phyloP scores from a whole-genome alignment of 2,329 filamentous ascomycete genomes.

The Cladosporium sp. region DNA sequence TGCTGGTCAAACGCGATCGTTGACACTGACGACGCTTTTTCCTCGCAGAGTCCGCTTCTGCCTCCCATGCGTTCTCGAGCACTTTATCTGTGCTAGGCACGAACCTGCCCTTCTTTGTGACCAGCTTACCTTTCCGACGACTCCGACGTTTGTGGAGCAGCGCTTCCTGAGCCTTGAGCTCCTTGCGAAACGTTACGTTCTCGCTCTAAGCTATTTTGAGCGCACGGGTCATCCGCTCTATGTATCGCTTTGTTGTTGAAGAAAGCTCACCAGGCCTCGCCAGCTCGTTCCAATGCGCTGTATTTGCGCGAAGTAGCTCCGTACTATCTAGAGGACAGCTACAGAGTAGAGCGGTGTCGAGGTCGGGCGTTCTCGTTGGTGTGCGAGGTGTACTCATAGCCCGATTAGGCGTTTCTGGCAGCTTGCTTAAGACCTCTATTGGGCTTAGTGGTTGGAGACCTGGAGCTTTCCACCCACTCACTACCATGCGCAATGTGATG shows the following conservation, averaged over 20 bases:
- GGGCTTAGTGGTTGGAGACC: neutral
- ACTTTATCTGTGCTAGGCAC: neutral
- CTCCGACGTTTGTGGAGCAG: neutral
- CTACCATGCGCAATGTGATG: too few species aligned
- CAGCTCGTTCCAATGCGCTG: neutral
- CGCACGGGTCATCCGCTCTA: neutral
- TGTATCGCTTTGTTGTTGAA: neutral
- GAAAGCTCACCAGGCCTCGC: neutral
- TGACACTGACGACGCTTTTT: neutral
- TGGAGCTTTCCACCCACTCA: neutral
- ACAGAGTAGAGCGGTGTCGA: neutral
- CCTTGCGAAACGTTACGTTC: neutral
- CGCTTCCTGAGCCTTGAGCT: neutral
- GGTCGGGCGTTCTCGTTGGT: neutral
- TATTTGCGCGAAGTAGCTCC: neutral
- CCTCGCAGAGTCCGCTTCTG: neutral
- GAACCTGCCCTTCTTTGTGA: neutral
- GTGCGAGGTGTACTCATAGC: neutral
- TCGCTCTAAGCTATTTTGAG: neutral
- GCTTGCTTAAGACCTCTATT: neutral
- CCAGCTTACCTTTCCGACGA: neutral
- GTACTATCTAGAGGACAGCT: neutral
- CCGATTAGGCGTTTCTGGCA: neutral
- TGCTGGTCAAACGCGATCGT: neutral
- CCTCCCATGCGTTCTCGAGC: neutral